These are phyloP conservation scores for Daldinia vernicosa DNA, from an alignment of 495 filamentous ascomycete genomes.

Conservation along the genomic window DNA sequence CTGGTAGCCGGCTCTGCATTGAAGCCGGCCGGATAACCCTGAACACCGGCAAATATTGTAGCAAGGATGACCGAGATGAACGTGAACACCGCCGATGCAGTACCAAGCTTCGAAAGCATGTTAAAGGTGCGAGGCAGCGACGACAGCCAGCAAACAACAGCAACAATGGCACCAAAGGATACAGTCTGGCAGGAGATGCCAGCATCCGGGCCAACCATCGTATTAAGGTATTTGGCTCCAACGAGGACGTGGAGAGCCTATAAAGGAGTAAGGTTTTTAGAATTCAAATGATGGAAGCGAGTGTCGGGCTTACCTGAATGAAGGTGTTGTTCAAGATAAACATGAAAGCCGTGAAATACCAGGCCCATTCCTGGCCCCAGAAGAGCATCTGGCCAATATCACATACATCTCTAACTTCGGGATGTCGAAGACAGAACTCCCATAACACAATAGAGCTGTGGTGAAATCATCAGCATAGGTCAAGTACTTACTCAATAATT, in stretches of 20 bases:
- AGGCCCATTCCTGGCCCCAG: slow-evolving; percentile 78
- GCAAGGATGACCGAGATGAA: slow-evolving; percentile 86
- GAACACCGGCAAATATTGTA: slow-evolving; percentile 77
- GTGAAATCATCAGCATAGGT: slow-evolving; percentile 1
- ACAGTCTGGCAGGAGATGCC: slow-evolving; percentile 71
- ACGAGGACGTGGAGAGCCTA: slow-evolving; percentile 80
- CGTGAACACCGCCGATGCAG: slow-evolving; percentile 80
- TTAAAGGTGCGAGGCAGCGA: slow-evolving; percentile 85
- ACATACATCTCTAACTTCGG: slow-evolving; percentile 87
- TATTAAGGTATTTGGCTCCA: slow-evolving; percentile 85
- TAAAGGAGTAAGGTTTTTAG: slow-evolving; percentile 17
- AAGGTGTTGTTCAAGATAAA: slow-evolving; percentile 93
- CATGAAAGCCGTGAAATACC: slow-evolving; percentile 87
- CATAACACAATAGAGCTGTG: slow-evolving; percentile 75
- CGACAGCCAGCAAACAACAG: slow-evolving; percentile 74
- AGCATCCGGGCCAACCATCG: slow-evolving; percentile 67
- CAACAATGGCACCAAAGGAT: slow-evolving; percentile 73
- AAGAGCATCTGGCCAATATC: slow-evolving; percentile 91
- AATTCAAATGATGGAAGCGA: slow-evolving; percentile 18
- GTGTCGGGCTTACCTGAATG: slow-evolving; percentile 66
- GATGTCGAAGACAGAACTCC: slow-evolving; percentile 87
- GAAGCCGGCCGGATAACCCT: slow-evolving; percentile 72
- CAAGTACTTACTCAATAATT: neutral
- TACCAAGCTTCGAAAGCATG: slow-evolving; percentile 77
- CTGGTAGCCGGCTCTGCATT: slow-evolving; percentile 54